These are phyloP conservation scores for Pichia sp. DNA, from an alignment of 1,139 yeast genomes.

Conservation along the genomic window DNA sequence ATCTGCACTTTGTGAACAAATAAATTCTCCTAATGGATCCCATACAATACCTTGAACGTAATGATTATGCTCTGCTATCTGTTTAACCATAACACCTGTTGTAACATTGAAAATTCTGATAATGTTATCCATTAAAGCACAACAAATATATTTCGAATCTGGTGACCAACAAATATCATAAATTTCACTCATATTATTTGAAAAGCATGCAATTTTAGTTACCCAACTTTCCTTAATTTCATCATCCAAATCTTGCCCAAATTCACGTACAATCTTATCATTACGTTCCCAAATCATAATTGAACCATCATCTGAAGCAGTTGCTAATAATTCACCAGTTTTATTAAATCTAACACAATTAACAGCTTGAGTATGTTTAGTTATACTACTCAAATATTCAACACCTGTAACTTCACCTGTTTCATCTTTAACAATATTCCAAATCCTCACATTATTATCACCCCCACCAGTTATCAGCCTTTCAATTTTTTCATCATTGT, in stretches of 20 bases:
- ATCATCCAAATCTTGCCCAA: slow-evolving; percentile 48
- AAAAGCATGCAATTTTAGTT: slow-evolving; percentile 46
- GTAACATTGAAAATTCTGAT: slow-evolving; percentile 58
- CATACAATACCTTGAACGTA: slow-evolving; percentile 94
- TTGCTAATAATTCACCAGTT: slow-evolving; percentile 59
- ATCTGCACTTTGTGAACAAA: slow-evolving; percentile 90
- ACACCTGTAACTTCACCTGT: slow-evolving; percentile 34
- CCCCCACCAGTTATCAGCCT: slow-evolving; percentile 90
- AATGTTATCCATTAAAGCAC: slow-evolving; percentile 88
- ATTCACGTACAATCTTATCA: slow-evolving; percentile 46
- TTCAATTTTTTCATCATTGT: slow-evolving; percentile 10
- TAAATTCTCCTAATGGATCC: slow-evolving; percentile 76
- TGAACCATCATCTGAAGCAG: slow-evolving; percentile 94
- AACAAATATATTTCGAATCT: slow-evolving; percentile 60
- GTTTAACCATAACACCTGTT: slow-evolving; percentile 53
- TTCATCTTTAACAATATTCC: slow-evolving; percentile 36
- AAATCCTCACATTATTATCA: slow-evolving; percentile 76
- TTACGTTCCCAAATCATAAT: slow-evolving; percentile 69
- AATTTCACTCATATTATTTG: slow-evolving; percentile 60
- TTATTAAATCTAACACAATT: slow-evolving; percentile 81
- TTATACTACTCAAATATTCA: slow-evolving; percentile 66
- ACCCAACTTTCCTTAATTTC: slow-evolving; percentile 72
- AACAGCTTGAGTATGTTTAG: slow-evolving; percentile 91
- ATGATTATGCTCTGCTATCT: slow-evolving; percentile 69
- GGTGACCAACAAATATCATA: slow-evolving; percentile 94